Evolutionary conservation across 345 rosid species (phyloP).

Genomic region (Mangifera indica): DNA sequence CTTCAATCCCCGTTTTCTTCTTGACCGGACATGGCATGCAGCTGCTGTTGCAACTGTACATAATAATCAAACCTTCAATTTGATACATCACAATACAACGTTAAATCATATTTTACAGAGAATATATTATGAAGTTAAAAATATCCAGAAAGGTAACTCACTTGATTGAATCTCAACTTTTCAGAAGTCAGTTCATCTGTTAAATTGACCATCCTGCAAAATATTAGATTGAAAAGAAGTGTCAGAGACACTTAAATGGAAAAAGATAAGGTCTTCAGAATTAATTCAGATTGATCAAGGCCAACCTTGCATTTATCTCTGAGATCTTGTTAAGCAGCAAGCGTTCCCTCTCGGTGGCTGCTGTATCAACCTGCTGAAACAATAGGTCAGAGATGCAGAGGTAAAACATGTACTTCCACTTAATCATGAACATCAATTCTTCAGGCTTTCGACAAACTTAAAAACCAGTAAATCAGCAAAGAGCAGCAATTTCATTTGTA

Average conservation of each 20-base stretch:
- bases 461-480: background rate
- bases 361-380: slow-evolving; percentile 53
- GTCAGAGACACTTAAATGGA: slow-evolving; percentile 14
- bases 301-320: slow-evolving; percentile 78
- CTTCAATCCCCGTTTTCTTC: slow-evolving; percentile 48
- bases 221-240: background rate
- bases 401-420: background rate
- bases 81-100: too few species aligned
- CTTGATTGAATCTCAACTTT: slow-evolving; percentile 44
- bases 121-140: background rate
- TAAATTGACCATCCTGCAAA: slow-evolving; percentile 67
- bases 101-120: too few species aligned
- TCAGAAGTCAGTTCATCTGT: slow-evolving; percentile 75
- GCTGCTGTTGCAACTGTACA: slow-evolving; percentile 66
- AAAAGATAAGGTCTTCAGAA: slow-evolving; percentile 9
- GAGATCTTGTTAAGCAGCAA: slow-evolving; percentile 56
- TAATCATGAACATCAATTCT: background rate
- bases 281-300: slow-evolving; percentile 16
- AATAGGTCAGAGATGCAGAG: slow-evolving; percentile 9
- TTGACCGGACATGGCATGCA: slow-evolving; percentile 45
- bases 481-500: too few species aligned
- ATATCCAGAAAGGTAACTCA: background rate
- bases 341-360: slow-evolving; percentile 71
- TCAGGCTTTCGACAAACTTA: background rate
- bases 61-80: slow-evolving; percentile 8